Percentiles rank a stretch among this genome's conserved stretches.
phyloP scores from a whole-genome alignment of 257 asterid genomes.

The Salvia miltiorrhiza region DNA sequence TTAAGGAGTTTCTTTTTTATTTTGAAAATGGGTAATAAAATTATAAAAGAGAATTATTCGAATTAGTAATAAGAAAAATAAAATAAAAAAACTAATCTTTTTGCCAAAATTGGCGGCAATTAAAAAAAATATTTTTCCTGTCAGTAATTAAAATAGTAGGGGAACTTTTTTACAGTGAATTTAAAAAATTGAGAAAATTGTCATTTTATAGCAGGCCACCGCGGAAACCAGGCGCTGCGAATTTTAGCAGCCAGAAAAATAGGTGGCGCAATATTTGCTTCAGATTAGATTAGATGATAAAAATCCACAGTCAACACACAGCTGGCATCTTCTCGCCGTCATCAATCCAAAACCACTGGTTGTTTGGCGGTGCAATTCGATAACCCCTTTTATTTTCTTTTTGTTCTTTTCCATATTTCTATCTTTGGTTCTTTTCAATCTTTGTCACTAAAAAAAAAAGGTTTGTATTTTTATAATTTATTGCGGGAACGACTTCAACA shows the following conservation, averaged over 20 bases:
- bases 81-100: neutral
- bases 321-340: slow-evolving; percentile 31
- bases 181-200: no score
- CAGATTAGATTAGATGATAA: neutral
- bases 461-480: neutral
- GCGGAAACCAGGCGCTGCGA: neutral
- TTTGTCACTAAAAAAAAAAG: slow-evolving; percentile 7
- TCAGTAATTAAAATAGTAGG: neutral
- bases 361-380: slow-evolving; percentile 20
- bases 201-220: no score
- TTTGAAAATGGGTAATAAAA: neutral
- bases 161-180: no score
- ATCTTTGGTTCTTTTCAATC: neutral
- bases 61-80: neutral
- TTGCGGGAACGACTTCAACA: slow-evolving; percentile 16
- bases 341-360: slow-evolving; percentile 30
- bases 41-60: neutral
- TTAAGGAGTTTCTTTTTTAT: no score
- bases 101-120: neutral
- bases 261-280: neutral
- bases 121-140: neutral
- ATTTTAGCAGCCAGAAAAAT: slow-evolving; percentile 1
- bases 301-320: slow-evolving; percentile 25
- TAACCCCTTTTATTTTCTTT: neutral
- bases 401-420: neutral